Conservation (phyloP, 2,329 filamentous ascomycete genomes). For the Furcasterigmium sp. region DNA sequence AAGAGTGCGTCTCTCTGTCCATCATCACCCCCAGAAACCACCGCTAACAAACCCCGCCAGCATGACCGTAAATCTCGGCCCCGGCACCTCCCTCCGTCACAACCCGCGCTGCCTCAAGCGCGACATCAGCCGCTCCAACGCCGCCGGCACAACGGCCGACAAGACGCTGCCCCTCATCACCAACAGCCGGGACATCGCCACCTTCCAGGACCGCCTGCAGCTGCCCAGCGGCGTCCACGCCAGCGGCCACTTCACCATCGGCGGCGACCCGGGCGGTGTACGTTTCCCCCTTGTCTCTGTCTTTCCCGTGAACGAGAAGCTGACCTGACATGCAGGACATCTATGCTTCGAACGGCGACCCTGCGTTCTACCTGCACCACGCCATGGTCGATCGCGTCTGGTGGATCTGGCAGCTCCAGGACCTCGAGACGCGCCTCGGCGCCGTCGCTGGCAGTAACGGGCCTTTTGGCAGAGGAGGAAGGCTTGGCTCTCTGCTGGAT, state of each 20-base stretch:
- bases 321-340: conserved; percentile 13
- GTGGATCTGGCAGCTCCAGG: conserved; percentile 19
- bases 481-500: not conserved
- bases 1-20: conserved; percentile 31
- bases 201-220: conserved; percentile 30
- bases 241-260: conserved; percentile 31
- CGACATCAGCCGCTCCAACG: conserved; percentile 29
- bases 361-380: conserved; percentile 20
- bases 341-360: conserved; percentile 22
- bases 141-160: conserved; percentile 9
- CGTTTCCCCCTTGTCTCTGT: not conserved
- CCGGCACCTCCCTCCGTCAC: conserved; percentile 20
- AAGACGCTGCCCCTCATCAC: conserved; percentile 21
- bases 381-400: conserved; percentile 22
- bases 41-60: conserved; percentile 12
- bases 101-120: conserved; percentile 42
- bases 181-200: conserved; percentile 19
- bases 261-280: conserved; percentile 25
- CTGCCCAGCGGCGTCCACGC: conserved; percentile 28
- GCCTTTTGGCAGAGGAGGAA: not conserved
- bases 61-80: conserved; percentile 30
- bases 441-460: not conserved
- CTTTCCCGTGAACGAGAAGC: not conserved
- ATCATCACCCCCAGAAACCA: not conserved
- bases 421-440: conserved; percentile 6